phyloP scores from a whole-genome alignment of 129 eudicot species.

The Erigeron canadensis region DNA sequence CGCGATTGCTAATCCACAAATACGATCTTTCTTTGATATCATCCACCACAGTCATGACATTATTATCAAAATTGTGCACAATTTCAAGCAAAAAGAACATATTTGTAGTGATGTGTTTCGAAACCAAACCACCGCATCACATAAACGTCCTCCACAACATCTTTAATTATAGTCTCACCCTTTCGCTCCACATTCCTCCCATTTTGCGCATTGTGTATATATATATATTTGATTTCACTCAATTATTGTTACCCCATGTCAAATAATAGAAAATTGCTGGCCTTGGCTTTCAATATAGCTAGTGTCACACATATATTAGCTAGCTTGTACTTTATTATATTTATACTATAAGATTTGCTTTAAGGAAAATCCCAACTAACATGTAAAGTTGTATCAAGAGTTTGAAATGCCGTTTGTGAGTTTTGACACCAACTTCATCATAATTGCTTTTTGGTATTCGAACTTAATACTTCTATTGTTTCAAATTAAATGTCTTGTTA shows the following conservation, averaged over 20 bases:
- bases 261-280: background rate
- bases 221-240: background rate
- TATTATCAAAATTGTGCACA: no score
- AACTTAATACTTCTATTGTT: no score
- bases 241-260: constrained; percentile 7
- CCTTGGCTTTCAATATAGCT: background rate
- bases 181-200: background rate
- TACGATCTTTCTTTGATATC: no score
- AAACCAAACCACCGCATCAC: constrained; percentile 7
- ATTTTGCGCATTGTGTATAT: background rate
- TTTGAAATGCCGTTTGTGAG: background rate
- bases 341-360: background rate
- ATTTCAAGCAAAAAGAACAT: no score
- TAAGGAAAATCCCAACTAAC: background rate
- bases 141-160: background rate
- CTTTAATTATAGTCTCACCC: constrained; percentile 5
- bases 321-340: background rate
- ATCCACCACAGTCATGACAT: no score
- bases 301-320: background rate
- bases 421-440: background rate
- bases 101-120: background rate
- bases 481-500: no score
- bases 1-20: no score
- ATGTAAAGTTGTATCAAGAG: background rate
- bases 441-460: background rate